Base-by-base conservation (phyloP, 441 rosid species). In the Erodium moschatum region DNA sequence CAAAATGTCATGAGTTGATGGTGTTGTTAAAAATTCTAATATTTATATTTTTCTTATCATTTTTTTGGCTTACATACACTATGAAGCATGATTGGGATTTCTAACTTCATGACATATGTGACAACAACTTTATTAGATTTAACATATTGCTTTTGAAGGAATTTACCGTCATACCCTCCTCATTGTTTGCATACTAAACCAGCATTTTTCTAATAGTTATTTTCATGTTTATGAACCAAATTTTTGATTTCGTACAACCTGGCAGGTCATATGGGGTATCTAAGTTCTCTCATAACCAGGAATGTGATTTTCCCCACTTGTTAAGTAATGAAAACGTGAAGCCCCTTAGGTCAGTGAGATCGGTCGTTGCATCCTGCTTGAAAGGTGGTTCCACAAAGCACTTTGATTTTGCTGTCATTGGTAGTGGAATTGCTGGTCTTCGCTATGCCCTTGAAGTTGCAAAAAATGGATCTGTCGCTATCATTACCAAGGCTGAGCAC, bases 401-500 rank as follows among this genome's bases (percentile, higher is more conserved):
- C 70, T 91, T 86, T 78, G 98, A 93, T 84, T 93, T 89, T 82
- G 79, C 85, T 52, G 89, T 93, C 52, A 89, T 93, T 77, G 97
- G 98, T 40, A 93, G 98, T 77, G 98, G 98, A 70, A 85, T 93
- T 73, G 98, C 98, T 31, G 98, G 98, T 70, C 90, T 93, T 19
- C 84, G 98, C 71, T 89, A 91, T 61, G 97, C 96, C 44, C 89
- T 93, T 69, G 97, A 93, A 78, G 97, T 93, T 77, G 90, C 98
- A 31, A 88, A 89, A 76, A 82, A 77, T 76, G 98, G 97, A 72
- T 81, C 93, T 12, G 98, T 91, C 19, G 97, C 97, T 0, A 87
- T 93, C 65, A 88, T 91, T 58, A 93, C 97, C 9, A 93, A 93
- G 83, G 98, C 91, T 6, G 97, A 93, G 82, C 97, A 96, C 77